These are phyloP conservation scores for Vitellaria paradoxa DNA, from an alignment of 179 eudicot species.

Conservation along the genomic window DNA sequence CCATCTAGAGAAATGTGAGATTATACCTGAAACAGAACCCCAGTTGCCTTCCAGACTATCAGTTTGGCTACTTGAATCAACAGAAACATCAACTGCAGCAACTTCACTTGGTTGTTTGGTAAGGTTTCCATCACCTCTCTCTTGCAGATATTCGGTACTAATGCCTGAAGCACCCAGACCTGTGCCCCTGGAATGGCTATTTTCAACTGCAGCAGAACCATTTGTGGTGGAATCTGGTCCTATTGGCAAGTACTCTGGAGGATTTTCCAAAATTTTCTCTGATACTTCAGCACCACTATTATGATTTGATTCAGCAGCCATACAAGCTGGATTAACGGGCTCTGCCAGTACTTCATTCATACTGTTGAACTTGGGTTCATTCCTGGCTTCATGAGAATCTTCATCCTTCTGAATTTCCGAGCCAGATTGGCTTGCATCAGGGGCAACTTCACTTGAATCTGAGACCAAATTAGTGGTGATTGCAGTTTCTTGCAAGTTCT, in stretches of 20 bases:
- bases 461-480: neutral
- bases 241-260: conserved; percentile 9
- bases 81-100: conserved; percentile 31
- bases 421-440: neutral
- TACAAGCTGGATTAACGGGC: conserved; percentile 1
- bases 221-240: conserved; percentile 22
- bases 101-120: conserved; percentile 24
- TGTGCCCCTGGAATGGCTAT: conserved; percentile 12
- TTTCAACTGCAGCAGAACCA: conserved; percentile 24
- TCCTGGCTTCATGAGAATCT: neutral
- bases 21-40: conserved; percentile 67
- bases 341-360: conserved; percentile 5
- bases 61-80: conserved; percentile 46
- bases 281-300: conserved; percentile 1
- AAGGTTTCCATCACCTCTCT: conserved; percentile 29
- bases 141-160: conserved; percentile 16
- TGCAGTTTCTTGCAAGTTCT: conserved; percentile 9
- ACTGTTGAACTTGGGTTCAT: neutral
- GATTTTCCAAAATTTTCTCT: conserved; percentile 4
- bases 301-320: conserved; percentile 1
- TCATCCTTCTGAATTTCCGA: neutral
- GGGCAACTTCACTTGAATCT: conserved; percentile 13
- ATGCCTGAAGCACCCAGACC: conserved; percentile 20
- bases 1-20: neutral
- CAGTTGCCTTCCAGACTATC: conserved; percentile 65